These are phyloP conservation scores for Scedosporium dehoogii DNA, from an alignment of 2,329 filamentous ascomycete species.

Conservation along the genomic window DNA sequence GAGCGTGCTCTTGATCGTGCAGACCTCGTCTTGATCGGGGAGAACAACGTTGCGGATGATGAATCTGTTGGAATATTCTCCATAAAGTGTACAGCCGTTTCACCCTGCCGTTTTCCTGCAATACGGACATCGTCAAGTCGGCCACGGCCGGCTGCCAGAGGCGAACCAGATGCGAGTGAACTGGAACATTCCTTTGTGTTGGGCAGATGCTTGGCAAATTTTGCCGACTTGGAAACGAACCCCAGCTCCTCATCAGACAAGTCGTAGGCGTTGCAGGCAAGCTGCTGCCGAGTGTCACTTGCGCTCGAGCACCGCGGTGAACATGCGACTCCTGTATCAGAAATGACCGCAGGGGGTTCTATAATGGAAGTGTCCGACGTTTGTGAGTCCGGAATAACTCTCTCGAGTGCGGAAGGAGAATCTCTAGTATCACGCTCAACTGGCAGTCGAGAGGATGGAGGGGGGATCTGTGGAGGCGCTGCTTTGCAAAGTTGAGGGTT, in stretches of 20 bases:
- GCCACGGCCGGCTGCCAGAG: too few species aligned
- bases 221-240: not conserved
- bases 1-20: too few species aligned
- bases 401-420: too few species aligned
- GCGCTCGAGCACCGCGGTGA: too few species aligned
- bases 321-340: too few species aligned
- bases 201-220: not conserved
- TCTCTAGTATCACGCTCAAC: not conserved
- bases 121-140: too few species aligned
- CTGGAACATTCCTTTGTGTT: not conserved
- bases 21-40: not conserved
- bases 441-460: not conserved
- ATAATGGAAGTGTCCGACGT: too few species aligned
- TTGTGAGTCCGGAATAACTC: too few species aligned
- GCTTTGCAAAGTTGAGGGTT: not conserved
- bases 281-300: not conserved
- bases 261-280: constrained; percentile 11
- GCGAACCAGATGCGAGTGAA: not conserved
- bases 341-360: too few species aligned
- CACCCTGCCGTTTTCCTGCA: too few species aligned
- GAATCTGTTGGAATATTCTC: not conserved
- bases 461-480: not conserved
- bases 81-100: too few species aligned
- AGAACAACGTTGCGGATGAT: not conserved
- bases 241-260: constrained; percentile 26